A percentile compares a stretch with the other conserved stretches of the same genome.
phyloP scores from a whole-genome alignment of 495 filamentous ascomycete genomes.

The Schizothecium vesticola region DNA sequence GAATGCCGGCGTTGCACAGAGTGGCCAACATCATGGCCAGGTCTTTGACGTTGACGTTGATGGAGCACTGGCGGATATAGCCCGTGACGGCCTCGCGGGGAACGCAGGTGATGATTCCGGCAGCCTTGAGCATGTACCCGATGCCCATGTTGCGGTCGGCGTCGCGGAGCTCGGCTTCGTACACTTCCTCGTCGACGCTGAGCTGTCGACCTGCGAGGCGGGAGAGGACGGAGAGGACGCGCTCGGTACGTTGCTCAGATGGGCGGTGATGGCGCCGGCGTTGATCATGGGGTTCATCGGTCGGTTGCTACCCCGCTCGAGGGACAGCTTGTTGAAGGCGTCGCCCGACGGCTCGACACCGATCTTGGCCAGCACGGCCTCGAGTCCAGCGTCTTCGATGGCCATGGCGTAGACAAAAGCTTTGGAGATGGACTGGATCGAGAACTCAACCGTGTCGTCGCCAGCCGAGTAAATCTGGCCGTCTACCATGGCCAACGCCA shows the following conservation, averaged over 20 bases:
- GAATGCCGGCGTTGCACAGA: slow-evolving; percentile 1
- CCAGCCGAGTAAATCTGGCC: background rate
- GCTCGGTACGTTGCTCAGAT: background rate
- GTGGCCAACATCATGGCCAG: background rate
- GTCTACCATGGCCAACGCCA: slow-evolving; percentile 1
- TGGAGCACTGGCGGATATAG: slow-evolving; percentile 3
- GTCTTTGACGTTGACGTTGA: slow-evolving; percentile 1
- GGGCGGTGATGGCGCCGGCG: slow-evolving; percentile 2
- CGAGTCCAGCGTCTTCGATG: slow-evolving; percentile 2
- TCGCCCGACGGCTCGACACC: slow-evolving; percentile 2
- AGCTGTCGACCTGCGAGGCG: slow-evolving; percentile 2
- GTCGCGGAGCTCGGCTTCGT: slow-evolving; percentile 1
- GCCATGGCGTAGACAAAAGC: slow-evolving; percentile 3
- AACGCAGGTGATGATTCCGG: background rate
- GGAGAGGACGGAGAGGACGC: background rate
- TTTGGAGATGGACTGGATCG: slow-evolving; percentile 6
- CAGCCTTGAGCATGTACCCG: slow-evolving; percentile 3
- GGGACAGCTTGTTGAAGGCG: slow-evolving; percentile 3
- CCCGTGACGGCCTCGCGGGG: slow-evolving; percentile 1
- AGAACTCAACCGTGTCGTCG: slow-evolving; percentile 2
- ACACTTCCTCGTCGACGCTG: slow-evolving; percentile 1
- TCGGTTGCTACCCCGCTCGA: slow-evolving; percentile 4
- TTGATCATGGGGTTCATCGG: slow-evolving; percentile 6
- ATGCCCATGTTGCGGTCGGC: slow-evolving; percentile 5
- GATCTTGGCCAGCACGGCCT: background rate